Percentiles rank a stretch among this genome's conserved stretches.
Conservation (phyloP, 805 yeast genomes). For the Yamadazyma scolyti region DNA sequence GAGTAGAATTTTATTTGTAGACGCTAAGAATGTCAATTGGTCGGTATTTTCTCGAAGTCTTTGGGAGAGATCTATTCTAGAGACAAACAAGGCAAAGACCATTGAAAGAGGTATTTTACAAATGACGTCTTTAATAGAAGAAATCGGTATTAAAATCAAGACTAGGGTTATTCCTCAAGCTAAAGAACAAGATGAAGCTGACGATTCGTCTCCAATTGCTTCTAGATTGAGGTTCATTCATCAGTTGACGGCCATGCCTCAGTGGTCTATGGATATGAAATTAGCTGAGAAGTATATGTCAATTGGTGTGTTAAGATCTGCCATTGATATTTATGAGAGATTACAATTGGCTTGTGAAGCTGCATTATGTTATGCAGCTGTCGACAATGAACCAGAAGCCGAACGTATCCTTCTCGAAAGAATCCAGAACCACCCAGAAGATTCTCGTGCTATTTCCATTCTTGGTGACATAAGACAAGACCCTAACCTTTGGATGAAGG, state of each 20-base stretch:
- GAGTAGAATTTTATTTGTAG: slow-evolving; percentile 60
- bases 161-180: slow-evolving; percentile 51
- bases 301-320: slow-evolving; percentile 79
- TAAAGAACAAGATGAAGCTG: slow-evolving; percentile 19
- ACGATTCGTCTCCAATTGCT: slow-evolving; percentile 37
- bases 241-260: slow-evolving; percentile 72
- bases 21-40: slow-evolving; percentile 54
- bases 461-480: slow-evolving; percentile 82
- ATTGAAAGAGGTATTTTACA: slow-evolving; percentile 93
- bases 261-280: slow-evolving; percentile 77
- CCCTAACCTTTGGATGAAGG: slow-evolving; percentile 72
- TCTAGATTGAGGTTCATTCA: slow-evolving; percentile 66
- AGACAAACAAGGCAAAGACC: slow-evolving; percentile 75
- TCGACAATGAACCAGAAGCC: slow-evolving; percentile 70
- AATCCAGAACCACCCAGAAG: slow-evolving; percentile 56
- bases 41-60: slow-evolving; percentile 72
- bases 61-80: slow-evolving; percentile 87
- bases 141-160: slow-evolving; percentile 65
- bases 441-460: slow-evolving; percentile 79
- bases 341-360: slow-evolving; percentile 73
- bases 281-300: slow-evolving; percentile 86
- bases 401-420: slow-evolving; percentile 53
- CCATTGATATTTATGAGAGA: slow-evolving; percentile 84
- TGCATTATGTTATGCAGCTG: slow-evolving; percentile 87
- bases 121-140: slow-evolving; percentile 88